A percentile compares a stretch with the other conserved stretches of the same genome.
Conservation (phyloP, 164 flowering plant genomes). For the Nelumbo lutea region DNA sequence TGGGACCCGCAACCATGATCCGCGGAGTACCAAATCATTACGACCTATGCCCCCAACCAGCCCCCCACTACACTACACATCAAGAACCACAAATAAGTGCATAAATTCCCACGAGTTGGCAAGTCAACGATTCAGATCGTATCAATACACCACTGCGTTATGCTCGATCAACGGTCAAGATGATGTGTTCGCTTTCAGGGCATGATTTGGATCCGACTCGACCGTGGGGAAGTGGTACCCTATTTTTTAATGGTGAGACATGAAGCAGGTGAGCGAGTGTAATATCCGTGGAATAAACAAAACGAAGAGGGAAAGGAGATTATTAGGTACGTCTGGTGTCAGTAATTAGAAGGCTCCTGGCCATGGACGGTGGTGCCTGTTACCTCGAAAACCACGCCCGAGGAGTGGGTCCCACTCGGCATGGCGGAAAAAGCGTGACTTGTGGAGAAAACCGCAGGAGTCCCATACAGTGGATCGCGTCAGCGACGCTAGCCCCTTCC, state of each 20-base stretch:
- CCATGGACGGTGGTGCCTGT: background rate
- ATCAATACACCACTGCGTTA: too few relatives aligned
- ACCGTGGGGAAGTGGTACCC: too few relatives aligned
- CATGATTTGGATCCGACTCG: too few relatives aligned
- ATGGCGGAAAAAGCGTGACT: conserved; percentile 15
- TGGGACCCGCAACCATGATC: background rate
- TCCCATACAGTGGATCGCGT: conserved; percentile 1
- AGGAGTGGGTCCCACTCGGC: conserved; percentile 9
- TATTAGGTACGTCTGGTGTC: conserved; percentile 5
- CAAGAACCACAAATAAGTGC: too few relatives aligned
- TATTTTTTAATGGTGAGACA: background rate
- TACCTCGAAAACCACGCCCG: conserved; percentile 14
- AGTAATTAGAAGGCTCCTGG: background rate
- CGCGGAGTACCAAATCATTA: background rate
- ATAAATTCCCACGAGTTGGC: too few relatives aligned
- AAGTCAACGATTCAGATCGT: too few relatives aligned
- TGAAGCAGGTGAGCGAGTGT: too few relatives aligned
- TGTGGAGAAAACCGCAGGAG: conserved; percentile 11
- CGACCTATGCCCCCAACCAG: background rate
- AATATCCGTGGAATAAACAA: too few relatives aligned
- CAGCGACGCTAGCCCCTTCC: conserved; percentile 4
- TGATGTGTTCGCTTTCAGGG: too few relatives aligned
- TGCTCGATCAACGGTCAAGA: too few relatives aligned
- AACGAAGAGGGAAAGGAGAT: background rate
- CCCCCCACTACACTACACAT: too few relatives aligned